phyloP scores from a whole-genome alignment of 202 grass and related monocot species.

The Carex arenaria region DNA sequence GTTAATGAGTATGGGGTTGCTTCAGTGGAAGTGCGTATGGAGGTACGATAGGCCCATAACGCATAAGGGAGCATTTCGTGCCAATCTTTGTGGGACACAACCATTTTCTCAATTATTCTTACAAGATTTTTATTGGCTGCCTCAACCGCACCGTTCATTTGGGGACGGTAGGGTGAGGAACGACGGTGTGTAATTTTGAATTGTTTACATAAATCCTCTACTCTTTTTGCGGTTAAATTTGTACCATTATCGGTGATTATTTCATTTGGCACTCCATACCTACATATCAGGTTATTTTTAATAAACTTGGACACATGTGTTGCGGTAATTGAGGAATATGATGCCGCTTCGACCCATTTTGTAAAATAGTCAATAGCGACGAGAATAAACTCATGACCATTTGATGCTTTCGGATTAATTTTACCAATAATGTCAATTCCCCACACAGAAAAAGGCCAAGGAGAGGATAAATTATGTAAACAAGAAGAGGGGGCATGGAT shows the following conservation, averaged over 20 bases:
- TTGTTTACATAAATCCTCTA: neutral
- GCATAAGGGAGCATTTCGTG: too few relatives aligned
- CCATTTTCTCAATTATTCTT: too few relatives aligned
- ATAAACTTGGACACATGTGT: neutral
- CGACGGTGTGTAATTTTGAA: neutral
- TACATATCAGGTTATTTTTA: neutral
- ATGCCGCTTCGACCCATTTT: neutral
- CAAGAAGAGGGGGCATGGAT: neutral
- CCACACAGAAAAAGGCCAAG: neutral
- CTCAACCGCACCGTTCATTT: slow-evolving; percentile 7
- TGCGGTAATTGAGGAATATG: neutral
- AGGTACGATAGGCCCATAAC: too few relatives aligned
- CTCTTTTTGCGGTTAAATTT: neutral
- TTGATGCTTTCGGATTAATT: neutral
- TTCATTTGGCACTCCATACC: neutral
- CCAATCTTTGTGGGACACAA: too few relatives aligned
- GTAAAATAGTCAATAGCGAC: slow-evolving; percentile 12
- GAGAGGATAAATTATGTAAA: neutral
- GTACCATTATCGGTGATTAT: slow-evolving; percentile 7
- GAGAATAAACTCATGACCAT: neutral
- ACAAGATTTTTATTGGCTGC: too few relatives aligned
- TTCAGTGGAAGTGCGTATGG: too few relatives aligned
- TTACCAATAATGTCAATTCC: slow-evolving; percentile 16
- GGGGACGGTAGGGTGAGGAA: slow-evolving; percentile 13
- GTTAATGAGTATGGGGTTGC: too few relatives aligned